Conservation (phyloP, 768 basidiomycete species). For the Boletus speciosus region DNA sequence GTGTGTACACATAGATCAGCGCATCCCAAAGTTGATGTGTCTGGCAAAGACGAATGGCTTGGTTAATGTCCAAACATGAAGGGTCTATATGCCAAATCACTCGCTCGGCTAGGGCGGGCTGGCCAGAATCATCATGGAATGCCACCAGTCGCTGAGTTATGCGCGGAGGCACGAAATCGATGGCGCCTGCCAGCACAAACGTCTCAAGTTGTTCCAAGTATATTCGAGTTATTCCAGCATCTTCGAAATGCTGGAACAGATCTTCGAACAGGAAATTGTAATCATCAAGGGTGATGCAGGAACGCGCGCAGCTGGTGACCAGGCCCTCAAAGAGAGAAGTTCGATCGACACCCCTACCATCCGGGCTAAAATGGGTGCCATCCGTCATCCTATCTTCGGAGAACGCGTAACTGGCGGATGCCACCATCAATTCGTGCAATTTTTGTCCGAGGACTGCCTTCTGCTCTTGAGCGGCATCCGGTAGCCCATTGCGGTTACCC, state of each 20-base stretch:
- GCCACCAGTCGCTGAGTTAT: conserved; percentile 83
- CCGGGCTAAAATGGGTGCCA: conserved; percentile 73
- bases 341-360: conserved; percentile 89
- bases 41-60: conserved; percentile 85
- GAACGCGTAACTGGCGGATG: conserved; percentile 87
- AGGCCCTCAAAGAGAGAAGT: conserved; percentile 88
- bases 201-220: conserved; percentile 80
- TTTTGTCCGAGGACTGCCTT: conserved; percentile 67
- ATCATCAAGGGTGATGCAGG: conserved; percentile 77
- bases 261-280: conserved; percentile 91
- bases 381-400: conserved; percentile 94
- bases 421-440: conserved; percentile 78
- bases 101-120: conserved; percentile 76
- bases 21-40: conserved; percentile 85
- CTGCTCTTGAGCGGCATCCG: conserved; percentile 57
- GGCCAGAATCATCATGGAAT: conserved; percentile 66
- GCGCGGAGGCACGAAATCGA: conserved; percentile 76
- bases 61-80: conserved; percentile 86
- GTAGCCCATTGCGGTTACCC: conserved; percentile 87
- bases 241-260: conserved; percentile 85
- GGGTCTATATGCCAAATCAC: conserved; percentile 98
- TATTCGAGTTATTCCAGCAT: conserved; percentile 78
- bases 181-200: conserved; percentile 71
- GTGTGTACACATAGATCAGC: conserved; percentile 89
- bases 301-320: conserved; percentile 71